These are phyloP conservation scores for Glebionis coronaria DNA, from an alignment of 129 eudicot species.

Conservation along the genomic window DNA sequence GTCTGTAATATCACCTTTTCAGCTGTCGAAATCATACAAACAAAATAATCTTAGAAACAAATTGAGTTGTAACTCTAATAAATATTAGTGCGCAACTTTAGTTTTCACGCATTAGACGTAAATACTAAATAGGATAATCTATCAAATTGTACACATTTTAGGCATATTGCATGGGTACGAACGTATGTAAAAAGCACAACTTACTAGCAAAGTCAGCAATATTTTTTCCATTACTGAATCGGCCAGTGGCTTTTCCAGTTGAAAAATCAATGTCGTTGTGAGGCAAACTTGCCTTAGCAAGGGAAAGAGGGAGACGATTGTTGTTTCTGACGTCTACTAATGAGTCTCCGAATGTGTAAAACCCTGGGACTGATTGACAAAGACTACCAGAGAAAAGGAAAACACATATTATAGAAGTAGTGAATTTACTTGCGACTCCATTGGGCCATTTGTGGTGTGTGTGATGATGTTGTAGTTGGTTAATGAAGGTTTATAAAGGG, in stretches of 20 bases:
- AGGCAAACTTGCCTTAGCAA: slow-evolving; percentile 65
- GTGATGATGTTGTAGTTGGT: background rate
- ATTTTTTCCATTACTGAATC: slow-evolving; percentile 81
- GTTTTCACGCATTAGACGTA: too few species aligned
- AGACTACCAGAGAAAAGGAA: background rate
- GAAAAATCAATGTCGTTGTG: slow-evolving; percentile 73
- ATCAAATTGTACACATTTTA: too few species aligned
- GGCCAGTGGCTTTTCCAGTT: slow-evolving; percentile 57
- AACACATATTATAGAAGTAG: background rate
- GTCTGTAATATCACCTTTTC: slow-evolving; percentile 55
- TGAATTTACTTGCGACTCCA: background rate
- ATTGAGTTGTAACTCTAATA: background rate
- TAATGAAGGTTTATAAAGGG: slow-evolving; percentile 1
- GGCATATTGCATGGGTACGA: too few species aligned
- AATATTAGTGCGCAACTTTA: background rate
- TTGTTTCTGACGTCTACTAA: slow-evolving; percentile 80
- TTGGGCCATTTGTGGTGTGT: slow-evolving; percentile 17
- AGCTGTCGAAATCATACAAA: slow-evolving; percentile 38
- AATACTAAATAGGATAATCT: too few species aligned
- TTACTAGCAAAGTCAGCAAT: slow-evolving; percentile 81
- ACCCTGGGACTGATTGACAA: slow-evolving; percentile 29
- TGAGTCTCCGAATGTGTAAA: slow-evolving; percentile 73
- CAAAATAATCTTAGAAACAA: background rate
- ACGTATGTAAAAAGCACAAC: background rate
- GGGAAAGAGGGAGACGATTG: slow-evolving; percentile 47